phyloP scores from a whole-genome alignment of 2,329 filamentous ascomycete genomes.

The Epichloe festucae region DNA sequence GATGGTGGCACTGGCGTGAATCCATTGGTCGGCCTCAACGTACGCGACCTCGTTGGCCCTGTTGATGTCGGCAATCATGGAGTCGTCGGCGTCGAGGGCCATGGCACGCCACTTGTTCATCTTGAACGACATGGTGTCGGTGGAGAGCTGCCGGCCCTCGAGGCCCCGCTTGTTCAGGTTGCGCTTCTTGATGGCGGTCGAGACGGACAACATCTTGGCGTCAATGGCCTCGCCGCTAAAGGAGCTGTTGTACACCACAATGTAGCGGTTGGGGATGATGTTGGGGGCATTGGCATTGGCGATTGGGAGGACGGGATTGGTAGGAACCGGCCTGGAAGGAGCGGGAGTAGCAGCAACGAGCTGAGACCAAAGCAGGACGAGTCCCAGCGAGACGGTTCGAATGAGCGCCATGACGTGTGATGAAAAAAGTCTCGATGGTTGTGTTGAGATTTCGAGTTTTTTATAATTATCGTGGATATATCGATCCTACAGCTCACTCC shows the following conservation, averaged over 20 bases:
- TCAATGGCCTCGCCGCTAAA: slow-evolving; percentile 34
- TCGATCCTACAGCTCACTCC: slow-evolving; percentile 1
- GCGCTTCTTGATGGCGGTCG: slow-evolving; percentile 38
- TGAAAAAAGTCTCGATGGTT: too few relatives aligned
- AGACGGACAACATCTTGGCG: slow-evolving; percentile 35
- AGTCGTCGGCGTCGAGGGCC: slow-evolving; percentile 37
- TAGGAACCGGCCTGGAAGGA: not conserved
- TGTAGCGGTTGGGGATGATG: slow-evolving; percentile 44
- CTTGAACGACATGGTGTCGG: slow-evolving; percentile 30
- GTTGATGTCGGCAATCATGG: slow-evolving; percentile 36
- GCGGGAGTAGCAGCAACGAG: not conserved
- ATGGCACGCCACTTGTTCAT: slow-evolving; percentile 40
- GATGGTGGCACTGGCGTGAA: slow-evolving; percentile 30
- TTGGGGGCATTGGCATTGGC: slow-evolving; percentile 34
- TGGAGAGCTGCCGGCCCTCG: slow-evolving; percentile 34
- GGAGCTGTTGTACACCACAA: slow-evolving; percentile 50
- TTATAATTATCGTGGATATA: not conserved
- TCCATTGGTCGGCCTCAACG: slow-evolving; percentile 38
- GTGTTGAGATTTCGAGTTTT: too few relatives aligned
- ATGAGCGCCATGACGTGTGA: not conserved
- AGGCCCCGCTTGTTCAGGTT: slow-evolving; percentile 40
- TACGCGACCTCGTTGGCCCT: slow-evolving; percentile 35
- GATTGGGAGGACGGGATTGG: slow-evolving; percentile 26
- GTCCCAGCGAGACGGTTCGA: not conserved
- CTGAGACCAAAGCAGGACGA: slow-evolving; percentile 1